Percentiles rank a stretch among this genome's conserved stretches.
Conservation (phyloP, 1,139 yeast genomes). For the Citeromyces hawaiiensis region DNA sequence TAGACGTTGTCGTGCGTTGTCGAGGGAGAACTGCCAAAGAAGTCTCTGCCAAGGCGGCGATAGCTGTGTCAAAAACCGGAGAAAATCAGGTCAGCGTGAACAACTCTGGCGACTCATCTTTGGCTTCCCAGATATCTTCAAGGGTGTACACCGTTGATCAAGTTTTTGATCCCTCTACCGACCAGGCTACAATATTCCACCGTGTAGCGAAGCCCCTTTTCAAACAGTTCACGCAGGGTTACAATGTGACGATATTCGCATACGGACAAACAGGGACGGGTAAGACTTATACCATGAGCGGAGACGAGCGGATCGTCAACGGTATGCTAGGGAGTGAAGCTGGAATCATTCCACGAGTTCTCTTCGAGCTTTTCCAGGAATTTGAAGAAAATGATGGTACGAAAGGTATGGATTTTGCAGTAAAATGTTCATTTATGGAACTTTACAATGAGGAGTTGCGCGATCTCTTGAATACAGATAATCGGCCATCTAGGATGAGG, state of each 20-base stretch:
- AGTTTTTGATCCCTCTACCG: slow-evolving; percentile 62
- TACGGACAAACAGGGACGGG: slow-evolving; percentile 92
- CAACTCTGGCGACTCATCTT: slow-evolving; percentile 24
- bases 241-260: slow-evolving; percentile 70
- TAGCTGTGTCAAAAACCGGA: slow-evolving; percentile 51
- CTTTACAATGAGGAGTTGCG: slow-evolving; percentile 60
- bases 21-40: slow-evolving; percentile 72
- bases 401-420: slow-evolving; percentile 26
- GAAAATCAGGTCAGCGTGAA: slow-evolving; percentile 21
- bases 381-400: background rate
- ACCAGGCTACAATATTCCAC: slow-evolving; percentile 42
- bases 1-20: slow-evolving; percentile 74
- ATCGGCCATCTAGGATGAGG: slow-evolving; percentile 26
- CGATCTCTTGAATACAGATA: slow-evolving; percentile 35
- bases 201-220: slow-evolving; percentile 59
- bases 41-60: slow-evolving; percentile 55
- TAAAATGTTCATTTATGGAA: slow-evolving; percentile 62
- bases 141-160: slow-evolving; percentile 55
- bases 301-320: slow-evolving; percentile 31
- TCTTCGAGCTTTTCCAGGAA: slow-evolving; percentile 35
- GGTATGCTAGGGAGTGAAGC: slow-evolving; percentile 19
- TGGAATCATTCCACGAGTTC: slow-evolving; percentile 59
- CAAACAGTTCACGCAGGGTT: slow-evolving; percentile 53
- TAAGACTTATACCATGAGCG: slow-evolving; percentile 82
- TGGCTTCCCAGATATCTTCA: slow-evolving; percentile 24